Base-by-base conservation (phyloP, 1,284 basidiomycete genomes). In the Cryptococcus amylolentus region DNA sequence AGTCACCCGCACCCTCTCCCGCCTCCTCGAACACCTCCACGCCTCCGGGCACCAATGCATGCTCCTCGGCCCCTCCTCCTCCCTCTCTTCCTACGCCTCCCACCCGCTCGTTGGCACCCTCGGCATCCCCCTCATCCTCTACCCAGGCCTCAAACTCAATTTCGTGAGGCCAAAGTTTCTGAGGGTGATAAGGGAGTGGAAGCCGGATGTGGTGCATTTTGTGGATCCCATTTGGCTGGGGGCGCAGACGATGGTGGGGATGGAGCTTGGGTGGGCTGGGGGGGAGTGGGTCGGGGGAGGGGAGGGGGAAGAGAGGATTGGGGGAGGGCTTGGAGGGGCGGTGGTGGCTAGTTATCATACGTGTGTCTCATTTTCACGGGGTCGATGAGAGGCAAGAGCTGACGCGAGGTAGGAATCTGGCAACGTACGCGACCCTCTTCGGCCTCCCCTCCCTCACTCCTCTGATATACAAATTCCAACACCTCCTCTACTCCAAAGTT, bases 221-320 rank as follows among this genome's bases (percentile, higher is more conserved):
- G 80, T 81, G 31, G 81, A 82, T 62, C 81, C 82, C 0, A 83
- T 84, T 55, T 84, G 82, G 82, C 77, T 83, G 12, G 82, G 82
- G 12, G 77, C 77, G 2, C 81, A 72, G 59, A 77, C 75, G 0
- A 66, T 79, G 13, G 66, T 77, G 54, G 79, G 77, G 0, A 74
- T 80, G 71, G 76, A 78, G 57, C 67, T 75, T 3, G 78, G 78
- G 18, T 78, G 75, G 77, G 78, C 72, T 3, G 78, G 71, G 14
- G 65, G 66, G 57, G 71, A 75, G 42, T 77, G 73, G 72, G 69
- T 75, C 5, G 68, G 66, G 5, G 62, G 66, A 28, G 64, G 65
- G 41, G 77, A 76, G 2, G 72, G 72, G 0, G 71, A 71, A 10
- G 14, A 42, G 41, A 42, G 41, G 14, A 58, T 75, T 1, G 73